Evolutionary conservation across 1,139 yeast species (phyloP).

Genomic region (Saccharomyces hybrid): DNA sequence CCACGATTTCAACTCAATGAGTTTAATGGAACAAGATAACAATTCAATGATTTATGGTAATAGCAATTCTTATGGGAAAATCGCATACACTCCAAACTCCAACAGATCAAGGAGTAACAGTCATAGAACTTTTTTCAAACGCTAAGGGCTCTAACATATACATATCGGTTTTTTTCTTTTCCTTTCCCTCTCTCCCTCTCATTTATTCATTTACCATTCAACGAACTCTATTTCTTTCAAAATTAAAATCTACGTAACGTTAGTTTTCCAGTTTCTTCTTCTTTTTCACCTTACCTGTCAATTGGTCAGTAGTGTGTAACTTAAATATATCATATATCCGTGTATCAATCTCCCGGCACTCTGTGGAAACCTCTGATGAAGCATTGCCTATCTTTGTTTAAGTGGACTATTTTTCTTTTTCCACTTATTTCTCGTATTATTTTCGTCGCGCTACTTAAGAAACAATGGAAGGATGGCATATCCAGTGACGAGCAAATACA

Average conservation of each 20-base stretch:
- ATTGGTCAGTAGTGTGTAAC: neutral
- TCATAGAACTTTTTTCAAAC: constrained; percentile 34
- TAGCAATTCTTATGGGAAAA: constrained; percentile 52
- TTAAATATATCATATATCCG: neutral
- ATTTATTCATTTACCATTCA: neutral
- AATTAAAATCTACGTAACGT: neutral
- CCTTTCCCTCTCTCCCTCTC: neutral
- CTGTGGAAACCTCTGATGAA: neutral
- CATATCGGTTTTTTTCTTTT: constrained; percentile 9
- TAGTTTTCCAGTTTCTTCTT: neutral
- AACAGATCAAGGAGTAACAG: constrained; percentile 36
- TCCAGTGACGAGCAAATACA: neutral
- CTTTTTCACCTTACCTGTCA: neutral
- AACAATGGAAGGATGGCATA: neutral
- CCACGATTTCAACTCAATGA: constrained; percentile 78
- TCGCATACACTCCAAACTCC: constrained; percentile 51
- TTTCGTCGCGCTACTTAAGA: neutral
- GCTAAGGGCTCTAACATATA: constrained; percentile 22
- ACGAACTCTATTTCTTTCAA: neutral
- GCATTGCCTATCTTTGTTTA: neutral
- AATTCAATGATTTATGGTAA: constrained; percentile 45
- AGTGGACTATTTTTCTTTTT: neutral
- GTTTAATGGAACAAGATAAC: constrained; percentile 66
- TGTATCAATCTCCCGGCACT: neutral
- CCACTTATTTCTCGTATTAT: neutral